Conservation (phyloP, 2,329 filamentous ascomycete species). For the Xylariaceae sp. region DNA sequence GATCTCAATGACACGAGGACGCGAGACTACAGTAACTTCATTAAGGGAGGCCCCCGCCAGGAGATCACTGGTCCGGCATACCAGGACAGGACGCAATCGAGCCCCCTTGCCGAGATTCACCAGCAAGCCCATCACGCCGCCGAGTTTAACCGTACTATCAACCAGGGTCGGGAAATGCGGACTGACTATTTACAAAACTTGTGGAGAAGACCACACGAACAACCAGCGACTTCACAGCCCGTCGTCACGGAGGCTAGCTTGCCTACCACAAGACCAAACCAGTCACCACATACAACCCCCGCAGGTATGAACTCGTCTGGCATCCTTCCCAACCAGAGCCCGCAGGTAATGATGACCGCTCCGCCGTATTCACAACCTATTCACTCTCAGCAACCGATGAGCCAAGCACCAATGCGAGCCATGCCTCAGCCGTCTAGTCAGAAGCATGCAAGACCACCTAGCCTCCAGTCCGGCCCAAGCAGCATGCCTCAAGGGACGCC, state of each 20-base stretch:
- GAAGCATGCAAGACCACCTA: constrained; percentile 71
- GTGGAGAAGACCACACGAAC: constrained; percentile 84
- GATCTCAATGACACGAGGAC: constrained; percentile 78
- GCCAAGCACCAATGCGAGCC: constrained; percentile 73
- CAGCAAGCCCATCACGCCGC: constrained; percentile 87
- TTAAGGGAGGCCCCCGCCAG: constrained; percentile 80
- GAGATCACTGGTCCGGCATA: constrained; percentile 88
- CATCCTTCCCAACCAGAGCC: constrained; percentile 66
- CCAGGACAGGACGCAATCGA: constrained; percentile 82
- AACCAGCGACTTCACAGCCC: constrained; percentile 61
- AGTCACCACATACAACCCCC: constrained; percentile 63
- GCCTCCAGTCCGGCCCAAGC: constrained; percentile 59
- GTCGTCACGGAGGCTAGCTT: constrained; percentile 51
- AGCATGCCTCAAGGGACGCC: constrained; percentile 58
- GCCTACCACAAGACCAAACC: constrained; percentile 58
- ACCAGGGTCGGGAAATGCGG: constrained; percentile 79
- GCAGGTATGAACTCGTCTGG: constrained; percentile 62
- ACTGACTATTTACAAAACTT: constrained; percentile 79
- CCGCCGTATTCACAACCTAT: constrained; percentile 73
- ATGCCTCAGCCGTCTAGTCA: constrained; percentile 67
- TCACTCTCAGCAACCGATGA: constrained; percentile 73
- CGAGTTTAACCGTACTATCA: constrained; percentile 87
- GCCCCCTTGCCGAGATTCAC: constrained; percentile 77
- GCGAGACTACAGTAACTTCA: constrained; percentile 81
- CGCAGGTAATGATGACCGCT: constrained; percentile 70